Base-by-base conservation (phyloP, 371 early-diverging fungal species). In the Rhizomucor pusillus region DNA sequence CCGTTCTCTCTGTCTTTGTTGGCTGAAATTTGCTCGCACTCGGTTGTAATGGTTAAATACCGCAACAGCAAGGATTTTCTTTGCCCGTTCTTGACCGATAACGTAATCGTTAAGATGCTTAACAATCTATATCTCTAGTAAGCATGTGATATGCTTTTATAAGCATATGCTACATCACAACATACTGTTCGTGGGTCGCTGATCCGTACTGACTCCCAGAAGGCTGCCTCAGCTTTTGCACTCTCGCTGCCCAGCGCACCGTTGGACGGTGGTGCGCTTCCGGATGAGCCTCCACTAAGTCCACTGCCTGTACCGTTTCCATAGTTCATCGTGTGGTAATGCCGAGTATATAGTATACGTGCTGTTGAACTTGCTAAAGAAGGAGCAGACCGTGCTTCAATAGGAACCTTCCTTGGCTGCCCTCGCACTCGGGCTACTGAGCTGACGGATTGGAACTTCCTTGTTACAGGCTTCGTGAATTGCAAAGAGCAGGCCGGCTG, bases 1-100 rank as follows among this genome's bases (percentile, higher is more conserved):
- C 35, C 19, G 39, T 50, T 4, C 52, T 39, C 34, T 43, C 18
- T 13, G 29, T 7, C 29, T 29, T 7, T 29, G 29, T 7, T 29
- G 29, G 7, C 29, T 29, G 29, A 81, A 41, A 57, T 91, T 91
- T 25, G 80, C 80, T 16, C 78, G 74, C 14, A 92, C 80, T 5
- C 91, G 75, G 24, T 74, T 78, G 63, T 91, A 90, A 57, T 92
- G 92, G 57, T 90, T 90, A 66, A 82, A 87, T 7, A 92, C 84
- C 1, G 92, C 90, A 0, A 89, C 89, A 0, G 91, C 71, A 29
- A 92, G 69, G 16, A 82, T 82, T 70, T 84, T 82, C 61, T 92
- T 92, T 9, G 89, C 85, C 36, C 81, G 69, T 39, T 89, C 89
- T 64, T 92, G 92, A 5, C 92, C 92, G 50, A 92, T 88, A 22